Base-by-base conservation (phyloP, 1,284 basidiomycete species). In the Puccinia horiana region DNA sequence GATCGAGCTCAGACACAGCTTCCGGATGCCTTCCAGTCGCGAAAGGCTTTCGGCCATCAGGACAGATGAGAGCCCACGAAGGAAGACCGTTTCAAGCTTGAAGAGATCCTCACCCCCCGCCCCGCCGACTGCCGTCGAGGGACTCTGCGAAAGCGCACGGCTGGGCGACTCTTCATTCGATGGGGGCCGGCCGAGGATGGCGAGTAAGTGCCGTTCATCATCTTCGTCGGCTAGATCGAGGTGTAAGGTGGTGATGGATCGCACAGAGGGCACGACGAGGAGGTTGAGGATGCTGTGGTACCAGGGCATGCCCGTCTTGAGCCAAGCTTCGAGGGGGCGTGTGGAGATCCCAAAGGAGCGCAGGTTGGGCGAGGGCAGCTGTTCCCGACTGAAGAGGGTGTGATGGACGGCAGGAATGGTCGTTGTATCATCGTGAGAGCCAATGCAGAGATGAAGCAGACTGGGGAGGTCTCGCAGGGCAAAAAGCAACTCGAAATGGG, bases 301-400 rank as follows among this genome's bases (percentile, higher is more conserved):
- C 79, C 79, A 81, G 32, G 79, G 70, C 44, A 63, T 37, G 9
- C 79, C 79, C 23, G 79, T 81, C 44, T 54, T 65, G 8, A 81
- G 58, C 72, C 79, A 75, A 18, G 69, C 44, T 67, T 81, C 79
- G 8, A 63, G 44, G 8, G 70, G 52, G 18, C 79, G 79, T 32
- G 79, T 72, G 2, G 72, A 37, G 35, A 81, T 81, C 3, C 79
- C 79, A 54, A 81, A 81, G 37, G 79, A 81, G 26, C 40, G 69
- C 14, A 81, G 69, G 35, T 81, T 81, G 8, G 79, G 67, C 29
- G 79, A 81, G 29, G 79, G 79, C 35, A 81, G 56, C 49, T 81
- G 79, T 16, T 81, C 79, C 8, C 79, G 69, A 67, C 70, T 75
- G n/a, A 81, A 81, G n/a, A 81, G 79, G n/a, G 79, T 81, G n/a